Evolutionary conservation across 1,284 basidiomycete genomes (phyloP), one percentile per base, ranked within the genome.

Genomic region (Laetiporus sulphureus): DNA sequence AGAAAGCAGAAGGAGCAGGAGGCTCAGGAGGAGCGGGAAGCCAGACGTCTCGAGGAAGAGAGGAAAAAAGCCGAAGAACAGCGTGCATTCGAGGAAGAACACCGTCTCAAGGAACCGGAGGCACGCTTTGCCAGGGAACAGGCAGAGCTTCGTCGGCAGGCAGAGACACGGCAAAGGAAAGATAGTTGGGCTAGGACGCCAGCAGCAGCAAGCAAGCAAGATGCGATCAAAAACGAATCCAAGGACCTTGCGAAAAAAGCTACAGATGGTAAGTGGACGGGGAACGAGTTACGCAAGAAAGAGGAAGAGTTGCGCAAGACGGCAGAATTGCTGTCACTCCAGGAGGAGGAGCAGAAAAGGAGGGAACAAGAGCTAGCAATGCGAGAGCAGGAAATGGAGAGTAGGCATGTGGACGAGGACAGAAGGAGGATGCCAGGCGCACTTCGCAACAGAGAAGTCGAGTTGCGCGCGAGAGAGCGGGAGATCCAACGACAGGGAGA

Each of bases 391-490:
- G 36, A 37, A 18, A 37, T 12, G 35, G 41, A 42, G 16, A 30
- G 18, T 11, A 36, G 36, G 4, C 30, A 30, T 5, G 19, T 19
- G 15, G 41, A 42, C 23, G 41, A 42, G 30, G 41, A 42, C 15
- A 42, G 25, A 36, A 27, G 30, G 22, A 27, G 36, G 24, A 42
- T 38, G 36, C 41, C 41, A 21, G 41, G 41, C 10, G 35, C 41
- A 16, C 36, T 36, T n/a, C 35, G 31, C 19, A 38, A 31, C 22
- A 42, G 33, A 31, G 41, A 36, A 16, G 41, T 38, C 18, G 41
- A 42, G 22, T 31, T 42, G 29, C 41, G 41, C 35, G 41, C 19
- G 8, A 42, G 33, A 31, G 41, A 42, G 41, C 21, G 31, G 37
- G 36, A 44, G 32, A 20, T 44, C 18, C 37, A 25, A 22, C 30